Conservation (phyloP, 1,284 basidiomycete species). For the Ustilago vetiveriae region DNA sequence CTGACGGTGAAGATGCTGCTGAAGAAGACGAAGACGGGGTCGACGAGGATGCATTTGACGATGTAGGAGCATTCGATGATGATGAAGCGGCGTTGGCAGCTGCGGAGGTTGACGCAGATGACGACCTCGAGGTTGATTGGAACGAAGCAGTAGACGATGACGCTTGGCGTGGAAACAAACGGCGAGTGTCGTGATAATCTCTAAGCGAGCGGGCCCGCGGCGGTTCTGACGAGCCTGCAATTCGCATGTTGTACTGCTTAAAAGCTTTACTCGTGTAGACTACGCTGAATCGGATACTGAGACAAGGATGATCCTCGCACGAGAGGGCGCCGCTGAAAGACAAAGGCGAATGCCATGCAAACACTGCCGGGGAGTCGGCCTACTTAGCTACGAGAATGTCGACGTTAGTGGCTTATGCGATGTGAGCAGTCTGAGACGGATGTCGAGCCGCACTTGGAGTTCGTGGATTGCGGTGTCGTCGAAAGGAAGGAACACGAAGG, state of each 20-base stretch:
- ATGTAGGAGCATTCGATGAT: neutral
- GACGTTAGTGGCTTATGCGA: no score
- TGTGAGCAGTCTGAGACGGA: no score
- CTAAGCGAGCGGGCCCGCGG: slow-evolving; percentile 10
- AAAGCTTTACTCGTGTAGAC: neutral
- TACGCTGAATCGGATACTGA: neutral
- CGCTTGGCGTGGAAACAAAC: slow-evolving; percentile 17
- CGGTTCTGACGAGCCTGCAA: slow-evolving; percentile 1
- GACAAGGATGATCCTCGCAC: neutral
- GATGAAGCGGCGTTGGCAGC: neutral
- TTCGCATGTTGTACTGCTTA: slow-evolving; percentile 7
- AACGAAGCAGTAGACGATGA: slow-evolving; percentile 11
- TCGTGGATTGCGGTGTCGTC: no score
- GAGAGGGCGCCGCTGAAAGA: neutral
- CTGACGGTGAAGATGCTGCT: neutral
- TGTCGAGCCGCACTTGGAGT: no score
- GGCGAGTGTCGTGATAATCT: neutral
- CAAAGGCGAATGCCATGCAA: slow-evolving; percentile 11
- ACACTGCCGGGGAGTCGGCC: neutral
- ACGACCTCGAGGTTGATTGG: slow-evolving; percentile 5
- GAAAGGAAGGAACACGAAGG: no score
- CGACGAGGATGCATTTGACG: slow-evolving; percentile 1
- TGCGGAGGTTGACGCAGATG: neutral
- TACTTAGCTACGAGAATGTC: no score
- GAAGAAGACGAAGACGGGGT: neutral